Evolutionary conservation across 805 yeast genomes (phyloP).

Genomic region (Saccharomyces paradoxus): DNA sequence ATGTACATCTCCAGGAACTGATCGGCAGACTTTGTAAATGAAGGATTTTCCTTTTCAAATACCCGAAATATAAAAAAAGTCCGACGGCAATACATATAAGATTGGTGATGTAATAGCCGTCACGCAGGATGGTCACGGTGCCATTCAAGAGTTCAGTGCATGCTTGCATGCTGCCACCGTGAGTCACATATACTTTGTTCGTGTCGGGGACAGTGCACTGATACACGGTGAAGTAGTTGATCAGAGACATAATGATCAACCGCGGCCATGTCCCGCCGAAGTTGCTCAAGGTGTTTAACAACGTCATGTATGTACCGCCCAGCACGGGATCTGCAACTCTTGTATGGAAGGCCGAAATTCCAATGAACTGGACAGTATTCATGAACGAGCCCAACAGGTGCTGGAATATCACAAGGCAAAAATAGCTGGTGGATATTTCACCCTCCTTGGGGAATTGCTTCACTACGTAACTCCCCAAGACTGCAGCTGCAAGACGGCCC

Average conservation of each 20-base stretch:
- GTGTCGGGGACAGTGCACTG: constrained; percentile 39
- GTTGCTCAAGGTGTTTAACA: constrained; percentile 83
- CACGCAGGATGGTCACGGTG: constrained; percentile 43
- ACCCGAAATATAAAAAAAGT: constrained; percentile 49
- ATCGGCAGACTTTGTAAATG: constrained; percentile 65
- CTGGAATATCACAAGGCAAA: constrained; percentile 66
- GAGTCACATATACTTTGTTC: constrained; percentile 5
- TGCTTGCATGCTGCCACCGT: constrained; percentile 9
- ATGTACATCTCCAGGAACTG: constrained; percentile 57
- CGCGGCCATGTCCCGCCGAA: constrained; percentile 98
- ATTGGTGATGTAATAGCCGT: constrained; percentile 83
- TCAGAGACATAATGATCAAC: constrained; percentile 65
- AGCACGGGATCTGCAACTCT: constrained; percentile 89
- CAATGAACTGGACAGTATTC: constrained; percentile 92
- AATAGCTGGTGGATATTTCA: constrained; percentile 43
- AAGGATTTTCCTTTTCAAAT: constrained; percentile 55
- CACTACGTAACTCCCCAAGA: constrained; percentile 66
- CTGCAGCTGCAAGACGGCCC: constrained; percentile 72
- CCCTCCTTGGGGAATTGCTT: constrained; percentile 56
- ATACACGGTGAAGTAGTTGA: constrained; percentile 68
- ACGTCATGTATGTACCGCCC: constrained; percentile 98
- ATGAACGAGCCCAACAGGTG: constrained; percentile 84
- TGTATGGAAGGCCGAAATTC: constrained; percentile 90
- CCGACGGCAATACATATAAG: constrained; percentile 64
- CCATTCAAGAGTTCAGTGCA: constrained; percentile 40